These are phyloP conservation scores for Copromyces sp. DNA, from an alignment of 495 filamentous ascomycete genomes.

Conservation along the genomic window DNA sequence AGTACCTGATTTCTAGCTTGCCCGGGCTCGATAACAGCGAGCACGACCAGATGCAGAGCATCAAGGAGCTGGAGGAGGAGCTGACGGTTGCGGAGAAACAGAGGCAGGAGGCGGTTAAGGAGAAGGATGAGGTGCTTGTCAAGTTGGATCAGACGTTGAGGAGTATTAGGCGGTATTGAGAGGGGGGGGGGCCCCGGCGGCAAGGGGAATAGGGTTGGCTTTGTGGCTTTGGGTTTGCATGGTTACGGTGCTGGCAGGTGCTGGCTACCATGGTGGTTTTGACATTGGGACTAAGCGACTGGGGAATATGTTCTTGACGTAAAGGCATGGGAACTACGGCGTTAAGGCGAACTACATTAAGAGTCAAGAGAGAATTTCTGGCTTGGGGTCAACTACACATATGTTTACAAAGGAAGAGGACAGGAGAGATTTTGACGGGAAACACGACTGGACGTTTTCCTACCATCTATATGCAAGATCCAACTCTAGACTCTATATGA, in stretches of 20 bases:
- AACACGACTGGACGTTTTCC: background rate
- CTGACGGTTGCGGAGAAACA: slow-evolving; percentile 64
- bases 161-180: slow-evolving; percentile 39
- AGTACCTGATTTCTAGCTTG: slow-evolving; percentile 69
- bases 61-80: slow-evolving; percentile 66
- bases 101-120: slow-evolving; percentile 56
- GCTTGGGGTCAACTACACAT: background rate
- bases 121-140: slow-evolving; percentile 56
- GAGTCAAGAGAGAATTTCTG: background rate
- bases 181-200: background rate
- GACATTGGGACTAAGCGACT: background rate
- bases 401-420: background rate
- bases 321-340: background rate
- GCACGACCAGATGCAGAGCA: slow-evolving; percentile 65
- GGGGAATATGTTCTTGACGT: background rate
- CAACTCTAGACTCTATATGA: background rate
- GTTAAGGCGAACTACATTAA: background rate
- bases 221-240: too few relatives aligned
- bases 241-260: background rate
- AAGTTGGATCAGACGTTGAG: slow-evolving; percentile 59
- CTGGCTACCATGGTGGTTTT: background rate
- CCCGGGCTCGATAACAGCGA: slow-evolving; percentile 82
- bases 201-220: too few relatives aligned
- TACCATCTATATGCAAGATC: background rate
- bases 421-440: background rate